Base-by-base conservation (phyloP, 1,284 basidiomycete genomes). In the Ganoderma meredithae region DNA sequence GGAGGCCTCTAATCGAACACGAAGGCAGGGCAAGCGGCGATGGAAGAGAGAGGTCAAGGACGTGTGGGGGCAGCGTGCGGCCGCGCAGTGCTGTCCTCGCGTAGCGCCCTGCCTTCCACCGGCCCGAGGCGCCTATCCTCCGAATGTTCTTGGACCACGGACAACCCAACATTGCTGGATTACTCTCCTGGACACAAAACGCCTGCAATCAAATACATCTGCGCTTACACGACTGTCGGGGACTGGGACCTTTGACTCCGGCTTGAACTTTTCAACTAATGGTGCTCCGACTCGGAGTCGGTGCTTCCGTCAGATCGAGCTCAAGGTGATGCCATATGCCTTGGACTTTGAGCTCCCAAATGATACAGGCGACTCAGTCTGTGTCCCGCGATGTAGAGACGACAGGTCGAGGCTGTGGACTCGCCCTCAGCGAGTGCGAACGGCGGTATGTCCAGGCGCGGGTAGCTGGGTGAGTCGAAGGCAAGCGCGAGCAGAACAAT, bases 371-470 rank as follows among this genome's bases (percentile, higher is more conserved):
- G n/a, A 49, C 47, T 43, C 89, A 90, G 69, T 52, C 10, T 9
- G 15, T 33, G 72, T 61, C 44, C 27, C 66, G 68, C 44, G 44
- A n/a, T n/a, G 22, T 39, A 10, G 8, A 10, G 36, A 10, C 7
- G 9, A 39, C 8, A 8, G 27, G 66, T 41, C 76, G 27, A 36
- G 12, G 36, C 25, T 9, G 89, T 87, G n/a, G 94, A 79, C 0
- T 92, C 90, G 3, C 94, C 86, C 1, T 94, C 81, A 76, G 94
- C 90, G 44, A 95, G 82, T 1, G 92, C 91, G 75, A 94, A 93
- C 0, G 92, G 88, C 0, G 93, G 92, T 7, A 95, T 80, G 44
- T 83, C 79, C 9, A 95, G 83, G 10, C 84, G 82, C 33, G 86
- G 82, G 66, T 93, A 94, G 59, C 95, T 82, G 1, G 87, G 82